Evolutionary conservation across 2,329 filamentous ascomycete genomes (phyloP).

Genomic region (Apiospora phragmitis): DNA sequence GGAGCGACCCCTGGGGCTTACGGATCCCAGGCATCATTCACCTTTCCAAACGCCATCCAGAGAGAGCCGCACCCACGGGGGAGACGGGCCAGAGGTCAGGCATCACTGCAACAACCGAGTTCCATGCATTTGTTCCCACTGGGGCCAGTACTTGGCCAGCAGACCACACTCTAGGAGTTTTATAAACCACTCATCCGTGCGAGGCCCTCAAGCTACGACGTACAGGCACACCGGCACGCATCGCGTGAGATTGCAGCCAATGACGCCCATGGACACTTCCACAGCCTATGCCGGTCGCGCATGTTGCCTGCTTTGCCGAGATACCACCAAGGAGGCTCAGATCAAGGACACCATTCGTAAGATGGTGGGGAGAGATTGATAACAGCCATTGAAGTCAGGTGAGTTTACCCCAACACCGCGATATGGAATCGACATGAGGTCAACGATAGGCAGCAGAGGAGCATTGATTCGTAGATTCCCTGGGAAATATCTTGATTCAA

Average conservation of each 20-base stretch:
- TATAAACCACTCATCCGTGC: not conserved
- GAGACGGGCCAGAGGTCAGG: constrained; percentile 2
- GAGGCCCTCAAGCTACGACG: not conserved
- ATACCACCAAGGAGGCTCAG: constrained; percentile 1
- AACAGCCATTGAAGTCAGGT: not conserved
- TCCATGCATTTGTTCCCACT: constrained; percentile 6
- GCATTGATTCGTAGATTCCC: not conserved
- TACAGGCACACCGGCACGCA: not conserved
- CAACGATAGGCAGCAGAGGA: not conserved
- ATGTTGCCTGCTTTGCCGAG: constrained; percentile 7
- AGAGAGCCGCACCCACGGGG: not conserved
- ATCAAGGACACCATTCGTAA: not conserved
- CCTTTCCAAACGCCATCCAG: not conserved
- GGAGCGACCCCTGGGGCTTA: not conserved
- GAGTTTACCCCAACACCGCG: not conserved
- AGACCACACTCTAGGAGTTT: not conserved
- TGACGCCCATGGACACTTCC: constrained; percentile 1
- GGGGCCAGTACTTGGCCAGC: not conserved
- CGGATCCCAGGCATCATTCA: not conserved
- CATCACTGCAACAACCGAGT: constrained; percentile 1
- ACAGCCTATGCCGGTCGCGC: constrained; percentile 5
- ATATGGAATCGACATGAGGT: not conserved
- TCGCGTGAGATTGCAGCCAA: constrained; percentile 7
- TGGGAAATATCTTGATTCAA: not conserved
- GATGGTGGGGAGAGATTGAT: not conserved